Evolutionary conservation across 352 stramenopile species (phyloP), one percentile per base, ranked within the genome.

Genomic region (Globisporangium nunn): DNA sequence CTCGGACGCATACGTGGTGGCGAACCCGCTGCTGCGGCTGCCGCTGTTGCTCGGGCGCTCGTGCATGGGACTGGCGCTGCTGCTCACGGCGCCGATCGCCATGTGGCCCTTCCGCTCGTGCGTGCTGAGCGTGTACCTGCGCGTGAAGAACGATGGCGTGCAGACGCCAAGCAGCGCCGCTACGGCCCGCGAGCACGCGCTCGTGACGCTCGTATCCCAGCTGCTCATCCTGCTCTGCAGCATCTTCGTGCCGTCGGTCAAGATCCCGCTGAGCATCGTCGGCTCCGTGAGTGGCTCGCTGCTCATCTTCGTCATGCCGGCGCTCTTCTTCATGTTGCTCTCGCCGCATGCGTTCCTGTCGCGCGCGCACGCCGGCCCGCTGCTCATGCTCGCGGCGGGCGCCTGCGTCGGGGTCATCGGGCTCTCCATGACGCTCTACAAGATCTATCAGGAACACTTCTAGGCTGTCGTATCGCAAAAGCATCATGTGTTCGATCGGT

Each of bases 101-200:
- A 87, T 87, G 76, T 88, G 78, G 81, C 78, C 81, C 0, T 91
- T 91, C 66, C 81, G 78, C 14, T 89, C 76, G 50, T 89, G 81
- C 43, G 52, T 91, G 15, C 67, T 91, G 52, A 85, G 74, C 39
- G 81, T 88, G 6, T 74, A 81, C 29, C 62, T 91, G 30, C 81
- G 81, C 15, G 48, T 81, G 54, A 87, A 87, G 64, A 87, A 87
- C 57, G 50, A 50, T 47, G 81, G 81, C 18, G 51, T 66, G 37
- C 81, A 91, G 61, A 86, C 78, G 6, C 78, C 81, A 3, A 88
- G 76, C 61, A 79, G 75, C 50, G 59, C 68, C 23, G 81, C 81
- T 0, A 75, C 72, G 40, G 63, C 63, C 29, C 61, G 50, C 29
- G 78, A 87, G 48, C 79, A 81, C 41, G 59, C 68, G 3, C 50